Evolutionary conservation across 2,329 filamentous ascomycete species (phyloP).

Genomic region (Alternaria tenuissima): DNA sequence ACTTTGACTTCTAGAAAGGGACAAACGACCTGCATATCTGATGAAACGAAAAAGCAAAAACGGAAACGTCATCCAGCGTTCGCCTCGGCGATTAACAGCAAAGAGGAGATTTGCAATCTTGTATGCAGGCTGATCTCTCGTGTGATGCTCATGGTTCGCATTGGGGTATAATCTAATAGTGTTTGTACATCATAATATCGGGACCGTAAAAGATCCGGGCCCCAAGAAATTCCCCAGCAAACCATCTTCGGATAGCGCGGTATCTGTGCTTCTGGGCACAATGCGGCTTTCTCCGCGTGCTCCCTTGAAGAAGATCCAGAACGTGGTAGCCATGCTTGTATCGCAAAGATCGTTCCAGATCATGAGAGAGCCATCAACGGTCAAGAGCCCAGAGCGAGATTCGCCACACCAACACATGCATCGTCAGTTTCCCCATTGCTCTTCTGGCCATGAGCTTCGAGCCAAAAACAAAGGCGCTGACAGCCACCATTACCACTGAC

Average conservation of each 20-base stretch:
- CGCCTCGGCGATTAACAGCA: background rate
- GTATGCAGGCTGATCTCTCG: slow-evolving; percentile 8
- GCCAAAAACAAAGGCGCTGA: slow-evolving; percentile 10
- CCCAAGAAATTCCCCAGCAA: slow-evolving; percentile 3
- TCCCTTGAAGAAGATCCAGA: background rate
- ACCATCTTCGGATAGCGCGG: background rate
- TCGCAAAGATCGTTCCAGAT: slow-evolving; percentile 11
- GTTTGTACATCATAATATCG: slow-evolving; percentile 1
- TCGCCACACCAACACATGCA: slow-evolving; percentile 3
- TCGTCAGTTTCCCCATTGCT: background rate
- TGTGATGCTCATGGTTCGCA: slow-evolving; percentile 4
- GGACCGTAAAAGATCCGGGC: slow-evolving; percentile 2
- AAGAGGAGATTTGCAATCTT: slow-evolving; percentile 10
- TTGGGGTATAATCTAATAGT: slow-evolving; percentile 5
- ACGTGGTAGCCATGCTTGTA: background rate
- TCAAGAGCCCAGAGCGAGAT: slow-evolving; percentile 2
- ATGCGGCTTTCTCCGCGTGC: background rate
- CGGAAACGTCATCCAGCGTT: slow-evolving; percentile 9
- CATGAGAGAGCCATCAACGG: background rate
- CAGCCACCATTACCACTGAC: background rate
- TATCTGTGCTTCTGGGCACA: background rate
- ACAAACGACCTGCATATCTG: background rate
- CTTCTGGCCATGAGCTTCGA: slow-evolving; percentile 5
- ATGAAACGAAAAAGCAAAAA: slow-evolving; percentile 14
- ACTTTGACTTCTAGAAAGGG: background rate